phyloP scores from a whole-genome alignment of 768 basidiomycete genomes.

The Hemileccinum rubropunctum region DNA sequence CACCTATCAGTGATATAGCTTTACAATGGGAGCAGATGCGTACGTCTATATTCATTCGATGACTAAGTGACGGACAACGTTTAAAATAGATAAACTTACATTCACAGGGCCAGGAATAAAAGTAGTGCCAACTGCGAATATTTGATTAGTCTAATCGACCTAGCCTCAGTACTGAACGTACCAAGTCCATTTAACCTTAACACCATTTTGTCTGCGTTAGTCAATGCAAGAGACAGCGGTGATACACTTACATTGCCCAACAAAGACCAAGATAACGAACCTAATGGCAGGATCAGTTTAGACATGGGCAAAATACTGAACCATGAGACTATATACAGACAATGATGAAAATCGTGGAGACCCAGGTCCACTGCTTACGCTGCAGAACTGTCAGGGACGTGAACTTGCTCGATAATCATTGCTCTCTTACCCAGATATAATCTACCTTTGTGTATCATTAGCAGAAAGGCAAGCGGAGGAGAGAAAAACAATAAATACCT shows the following conservation, averaged over 20 bases:
- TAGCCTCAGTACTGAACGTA: background rate
- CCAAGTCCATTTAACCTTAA: background rate
- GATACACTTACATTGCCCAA: slow-evolving; percentile 7
- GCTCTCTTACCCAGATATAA: slow-evolving; percentile 15
- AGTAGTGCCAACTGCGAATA: slow-evolving; percentile 1
- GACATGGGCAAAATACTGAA: background rate
- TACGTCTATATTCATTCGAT: slow-evolving; percentile 3
- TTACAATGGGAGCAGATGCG: background rate
- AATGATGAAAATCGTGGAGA: slow-evolving; percentile 15
- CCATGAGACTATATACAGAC: slow-evolving; percentile 1
- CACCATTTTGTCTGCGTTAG: no score
- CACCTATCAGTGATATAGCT: background rate
- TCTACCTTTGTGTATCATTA: slow-evolving; percentile 7
- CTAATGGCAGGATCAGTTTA: background rate
- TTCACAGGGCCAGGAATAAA: slow-evolving; percentile 4
- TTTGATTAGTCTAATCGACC: background rate
- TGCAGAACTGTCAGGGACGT: background rate
- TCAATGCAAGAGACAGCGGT: no score
- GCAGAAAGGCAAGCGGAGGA: background rate
- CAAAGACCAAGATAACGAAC: slow-evolving; percentile 16
- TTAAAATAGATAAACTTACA: slow-evolving; percentile 1
- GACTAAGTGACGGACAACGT: background rate
- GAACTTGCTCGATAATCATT: background rate
- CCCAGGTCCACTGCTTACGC: slow-evolving; percentile 8
- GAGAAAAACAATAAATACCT: no score